A percentile compares a stretch with the other conserved stretches of the same genome.
Conservation (phyloP, 2,329 filamentous ascomycete genomes). For the Drechslerella dactyloides region DNA sequence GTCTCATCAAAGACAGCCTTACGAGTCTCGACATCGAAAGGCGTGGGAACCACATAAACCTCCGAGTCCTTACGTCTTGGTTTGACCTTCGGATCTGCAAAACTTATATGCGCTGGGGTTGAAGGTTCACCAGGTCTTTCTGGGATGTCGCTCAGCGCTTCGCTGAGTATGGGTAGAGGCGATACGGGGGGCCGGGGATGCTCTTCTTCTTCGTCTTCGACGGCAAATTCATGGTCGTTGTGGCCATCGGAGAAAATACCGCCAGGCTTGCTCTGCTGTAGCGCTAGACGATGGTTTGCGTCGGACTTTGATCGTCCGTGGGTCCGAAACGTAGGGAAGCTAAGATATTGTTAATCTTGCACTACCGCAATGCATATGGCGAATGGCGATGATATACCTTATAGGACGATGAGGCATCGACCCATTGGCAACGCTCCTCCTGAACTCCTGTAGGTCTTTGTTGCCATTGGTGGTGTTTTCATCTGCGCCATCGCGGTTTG, state of each 20-base stretch:
- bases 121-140: conserved; percentile 31
- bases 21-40: conserved; percentile 45
- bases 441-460: conserved; percentile 40
- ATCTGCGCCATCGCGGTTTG: conserved; percentile 16
- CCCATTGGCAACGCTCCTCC: conserved; percentile 18
- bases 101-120: conserved; percentile 32
- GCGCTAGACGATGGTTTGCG: conserved; percentile 38
- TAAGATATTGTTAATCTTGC: conserved; percentile 12
- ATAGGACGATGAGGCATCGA: conserved; percentile 32
- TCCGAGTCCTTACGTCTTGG: conserved; percentile 35
- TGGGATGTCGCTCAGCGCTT: conserved; percentile 32
- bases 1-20: neutral
- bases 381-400: neutral
- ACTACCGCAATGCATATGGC: neutral
- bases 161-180: conserved; percentile 11
- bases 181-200: conserved; percentile 20
- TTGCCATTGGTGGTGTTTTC: conserved; percentile 36
- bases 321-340: conserved; percentile 29
- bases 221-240: conserved; percentile 40
- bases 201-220: conserved; percentile 43
- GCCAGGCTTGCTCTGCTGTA: conserved; percentile 50
- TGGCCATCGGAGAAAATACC: conserved; percentile 52
- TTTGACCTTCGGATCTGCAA: conserved; percentile 35
- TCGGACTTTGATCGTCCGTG: conserved; percentile 38
- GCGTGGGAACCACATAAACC: conserved; percentile 35